Conservation (phyloP, 768 basidiomycete genomes). For the Phanerodontia chrysosporium region DNA sequence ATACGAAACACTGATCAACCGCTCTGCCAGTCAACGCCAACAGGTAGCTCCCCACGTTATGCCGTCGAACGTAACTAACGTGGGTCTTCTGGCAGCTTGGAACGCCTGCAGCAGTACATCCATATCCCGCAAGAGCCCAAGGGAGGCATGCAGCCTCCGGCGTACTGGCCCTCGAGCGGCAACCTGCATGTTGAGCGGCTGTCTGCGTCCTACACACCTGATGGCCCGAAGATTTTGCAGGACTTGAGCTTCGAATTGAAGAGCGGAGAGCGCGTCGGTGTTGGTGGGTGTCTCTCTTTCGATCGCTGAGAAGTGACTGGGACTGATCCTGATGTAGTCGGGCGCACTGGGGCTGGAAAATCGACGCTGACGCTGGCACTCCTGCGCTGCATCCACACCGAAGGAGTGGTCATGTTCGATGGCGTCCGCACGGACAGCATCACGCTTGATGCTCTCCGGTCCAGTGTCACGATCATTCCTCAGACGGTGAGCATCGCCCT, state of each 20-base stretch:
- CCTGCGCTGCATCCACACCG: constrained; percentile 50
- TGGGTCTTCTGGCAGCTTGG: constrained; percentile 28
- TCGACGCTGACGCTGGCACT: constrained; percentile 46
- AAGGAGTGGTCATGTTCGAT: constrained; percentile 49
- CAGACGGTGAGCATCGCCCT: constrained; percentile 45
- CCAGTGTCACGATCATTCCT: constrained; percentile 55
- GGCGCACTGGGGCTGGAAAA: constrained; percentile 55
- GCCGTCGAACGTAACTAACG: not conserved
- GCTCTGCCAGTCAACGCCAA: constrained; percentile 34
- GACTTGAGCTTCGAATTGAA: constrained; percentile 45
- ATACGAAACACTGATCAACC: constrained; percentile 36
- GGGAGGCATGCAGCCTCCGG: constrained; percentile 40
- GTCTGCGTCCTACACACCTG: constrained; percentile 44
- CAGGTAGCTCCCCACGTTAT: constrained; percentile 27
- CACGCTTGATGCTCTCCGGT: constrained; percentile 49
- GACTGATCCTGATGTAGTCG: constrained; percentile 31
- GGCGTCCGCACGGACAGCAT: constrained; percentile 39
- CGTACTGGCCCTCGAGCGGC: constrained; percentile 61
- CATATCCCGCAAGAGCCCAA: constrained; percentile 51
- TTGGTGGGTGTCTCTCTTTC: constrained; percentile 29
- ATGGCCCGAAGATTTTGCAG: constrained; percentile 54
- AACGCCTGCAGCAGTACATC: constrained; percentile 51
- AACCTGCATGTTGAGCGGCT: constrained; percentile 46
- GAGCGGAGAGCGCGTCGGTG: constrained; percentile 53
- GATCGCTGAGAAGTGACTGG: not conserved